Evolutionary conservation across 2,329 filamentous ascomycete genomes (phyloP), one percentile per base, ranked within the genome.

Genomic region (Alternaria angustiovoidea): DNA sequence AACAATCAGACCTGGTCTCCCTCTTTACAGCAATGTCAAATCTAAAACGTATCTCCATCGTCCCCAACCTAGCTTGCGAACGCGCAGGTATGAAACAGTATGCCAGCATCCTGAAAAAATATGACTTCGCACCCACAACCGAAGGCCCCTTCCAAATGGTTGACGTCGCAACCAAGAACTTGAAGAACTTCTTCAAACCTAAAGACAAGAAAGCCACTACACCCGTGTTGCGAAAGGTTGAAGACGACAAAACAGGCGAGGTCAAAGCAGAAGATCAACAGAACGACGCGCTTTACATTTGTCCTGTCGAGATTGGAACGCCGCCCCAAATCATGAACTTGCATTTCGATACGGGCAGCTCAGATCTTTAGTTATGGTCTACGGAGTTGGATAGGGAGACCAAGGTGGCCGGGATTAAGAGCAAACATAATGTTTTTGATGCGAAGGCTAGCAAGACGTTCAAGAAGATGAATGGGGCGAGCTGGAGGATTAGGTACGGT

Each of bases 291-390:
- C 78, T 86, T 78, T 91, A 91, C 72, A 83, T 91, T 22, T 88
- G 85, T 48, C 82, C 86, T 30, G 86, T 92, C 26, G 72, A 79
- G 14, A 88, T 92, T 61, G 90, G 90, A 28, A 89, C 85, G 2
- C 89, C 89, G 16, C 76, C 83, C 1, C 89, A 92, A 79, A 87
- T 55, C 11, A 57, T 81, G 54, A 84, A 83, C 64, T 75, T 91
- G 14, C 85, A 91, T 70, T 91, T 92, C 62, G 90, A 92, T 73
- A 91, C 89, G 39, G 89, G 89, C 20, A 90, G 88, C 11, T 84
- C 88, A 20, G 90, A 92, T 79, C 81, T 90, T 22, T 92, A 88
- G 89, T 80, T 87, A 48, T 12, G 61, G 22, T 57, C 16, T 16
- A 7, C 24, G 18, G 20, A 47, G 11, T 16, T 3, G 3, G 16